These are phyloP conservation scores for Carnegiea gigantea DNA, from an alignment of 179 eudicot species.

Conservation along the genomic window DNA sequence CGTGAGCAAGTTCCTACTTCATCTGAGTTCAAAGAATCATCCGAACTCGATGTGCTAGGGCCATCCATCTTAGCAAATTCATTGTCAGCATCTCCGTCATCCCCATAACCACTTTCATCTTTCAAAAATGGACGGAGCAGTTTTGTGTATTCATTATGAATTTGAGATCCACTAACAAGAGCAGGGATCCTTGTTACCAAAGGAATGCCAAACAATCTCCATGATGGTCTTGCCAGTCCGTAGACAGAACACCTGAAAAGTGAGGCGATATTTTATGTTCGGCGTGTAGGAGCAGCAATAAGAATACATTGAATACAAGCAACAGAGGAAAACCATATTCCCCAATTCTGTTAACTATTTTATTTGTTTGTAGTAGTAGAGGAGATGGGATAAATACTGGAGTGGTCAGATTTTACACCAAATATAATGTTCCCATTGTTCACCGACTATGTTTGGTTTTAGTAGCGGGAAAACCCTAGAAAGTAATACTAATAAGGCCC, in stretches of 20 bases:
- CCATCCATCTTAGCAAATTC: constrained; percentile 44
- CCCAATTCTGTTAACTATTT: neutral
- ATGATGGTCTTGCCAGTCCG: constrained; percentile 18
- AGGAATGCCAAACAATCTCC: constrained; percentile 65
- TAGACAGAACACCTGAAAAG: constrained; percentile 32
- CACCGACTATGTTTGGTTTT: neutral
- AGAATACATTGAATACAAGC: neutral
- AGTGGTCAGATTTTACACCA: no score
- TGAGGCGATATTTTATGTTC: neutral
- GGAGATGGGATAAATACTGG: neutral
- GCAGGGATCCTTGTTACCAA: constrained; percentile 53
- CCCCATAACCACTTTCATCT: constrained; percentile 32
- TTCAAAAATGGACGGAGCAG: constrained; percentile 48
- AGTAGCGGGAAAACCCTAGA: no score
- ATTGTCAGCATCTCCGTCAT: constrained; percentile 34
- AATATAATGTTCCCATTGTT: neutral
- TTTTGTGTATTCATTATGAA: constrained; percentile 45
- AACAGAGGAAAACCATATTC: neutral
- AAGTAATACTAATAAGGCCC: no score
- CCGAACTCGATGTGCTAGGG: constrained; percentile 31
- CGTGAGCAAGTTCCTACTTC: constrained; percentile 29
- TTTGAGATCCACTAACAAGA: constrained; percentile 48
- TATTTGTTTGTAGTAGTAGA: neutral
- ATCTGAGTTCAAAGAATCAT: constrained; percentile 35
- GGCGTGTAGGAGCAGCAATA: neutral